Conservation (phyloP, 345 rosid genomes). For the Toxicodendron radicans region DNA sequence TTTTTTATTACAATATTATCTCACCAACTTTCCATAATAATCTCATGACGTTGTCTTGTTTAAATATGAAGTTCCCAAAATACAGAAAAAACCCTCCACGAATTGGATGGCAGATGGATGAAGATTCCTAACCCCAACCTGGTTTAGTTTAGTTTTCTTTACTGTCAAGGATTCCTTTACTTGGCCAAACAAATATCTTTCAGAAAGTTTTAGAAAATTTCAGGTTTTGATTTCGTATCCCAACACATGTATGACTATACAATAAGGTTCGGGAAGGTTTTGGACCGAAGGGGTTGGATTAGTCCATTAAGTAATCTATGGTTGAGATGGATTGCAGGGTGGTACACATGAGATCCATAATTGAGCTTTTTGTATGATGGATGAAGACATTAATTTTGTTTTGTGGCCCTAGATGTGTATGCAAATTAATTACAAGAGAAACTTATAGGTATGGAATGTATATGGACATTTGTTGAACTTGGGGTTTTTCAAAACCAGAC, state of each 20-base stretch:
- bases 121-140: not conserved
- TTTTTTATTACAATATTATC: not conserved
- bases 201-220: not conserved
- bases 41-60: conserved; percentile 9
- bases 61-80: not conserved
- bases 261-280: not conserved
- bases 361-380: not conserved
- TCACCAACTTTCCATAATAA: conserved; percentile 10
- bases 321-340: not conserved
- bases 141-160: not conserved
- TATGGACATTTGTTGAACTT: no score
- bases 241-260: not conserved
- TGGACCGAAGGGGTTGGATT: no score
- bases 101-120: conserved; percentile 11
- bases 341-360: not conserved
- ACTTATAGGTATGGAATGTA: no score
- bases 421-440: not conserved
- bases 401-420: not conserved
- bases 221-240: not conserved
- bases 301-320: not conserved
- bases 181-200: not conserved
- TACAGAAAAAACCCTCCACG: conserved; percentile 11
- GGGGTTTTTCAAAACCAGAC: no score
- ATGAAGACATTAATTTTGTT: no score
- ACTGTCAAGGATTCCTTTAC: conserved; percentile 7